Conservation (phyloP, 1,139 yeast genomes). For the Pichia sp. region DNA sequence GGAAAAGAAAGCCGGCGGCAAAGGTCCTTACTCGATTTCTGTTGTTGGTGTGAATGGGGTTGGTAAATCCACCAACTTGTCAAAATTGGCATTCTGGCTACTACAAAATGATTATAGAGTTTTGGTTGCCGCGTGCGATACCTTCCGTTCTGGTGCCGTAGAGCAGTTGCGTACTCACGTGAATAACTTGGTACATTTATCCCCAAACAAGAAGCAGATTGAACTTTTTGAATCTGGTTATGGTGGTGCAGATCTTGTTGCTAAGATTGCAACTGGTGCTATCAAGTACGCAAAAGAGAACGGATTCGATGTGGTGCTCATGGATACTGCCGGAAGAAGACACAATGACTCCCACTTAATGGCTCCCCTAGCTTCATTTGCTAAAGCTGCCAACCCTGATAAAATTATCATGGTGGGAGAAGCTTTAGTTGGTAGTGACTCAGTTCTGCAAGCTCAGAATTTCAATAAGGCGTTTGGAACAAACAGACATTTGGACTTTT, state of each 20-base stretch:
- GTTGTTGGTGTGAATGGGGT: constrained; percentile 98
- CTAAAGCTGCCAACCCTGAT: constrained; percentile 92
- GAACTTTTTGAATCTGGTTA: constrained; percentile 93
- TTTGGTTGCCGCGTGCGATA: constrained; percentile 93
- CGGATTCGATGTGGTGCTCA: constrained; percentile 77
- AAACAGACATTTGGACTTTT: constrained; percentile 76
- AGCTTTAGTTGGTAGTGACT: constrained; percentile 95
- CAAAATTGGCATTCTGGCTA: constrained; percentile 93
- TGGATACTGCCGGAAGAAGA: constrained; percentile 97
- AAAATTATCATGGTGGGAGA: constrained; percentile 98
- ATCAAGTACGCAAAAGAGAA: constrained; percentile 67
- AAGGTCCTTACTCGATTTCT: constrained; percentile 82
- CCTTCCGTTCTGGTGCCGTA: constrained; percentile 96
- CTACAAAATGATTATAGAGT: constrained; percentile 84
- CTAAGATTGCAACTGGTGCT: constrained; percentile 92
- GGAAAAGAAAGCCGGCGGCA: constrained; percentile 37
- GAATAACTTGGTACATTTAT: constrained; percentile 65
- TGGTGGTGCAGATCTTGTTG: constrained; percentile 91
- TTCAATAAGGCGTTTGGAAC: constrained; percentile 93
- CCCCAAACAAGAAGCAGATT: constrained; percentile 48
- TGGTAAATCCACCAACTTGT: constrained; percentile 92
- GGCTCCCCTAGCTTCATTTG: constrained; percentile 95
- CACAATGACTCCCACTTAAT: constrained; percentile 92
- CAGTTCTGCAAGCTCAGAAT: constrained; percentile 91
- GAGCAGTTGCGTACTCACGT: constrained; percentile 96